Percentiles rank a stretch among this genome's conserved stretches.
Evolutionary conservation across 345 rosid genomes (phyloP).

Genomic region (Citrus medica): DNA sequence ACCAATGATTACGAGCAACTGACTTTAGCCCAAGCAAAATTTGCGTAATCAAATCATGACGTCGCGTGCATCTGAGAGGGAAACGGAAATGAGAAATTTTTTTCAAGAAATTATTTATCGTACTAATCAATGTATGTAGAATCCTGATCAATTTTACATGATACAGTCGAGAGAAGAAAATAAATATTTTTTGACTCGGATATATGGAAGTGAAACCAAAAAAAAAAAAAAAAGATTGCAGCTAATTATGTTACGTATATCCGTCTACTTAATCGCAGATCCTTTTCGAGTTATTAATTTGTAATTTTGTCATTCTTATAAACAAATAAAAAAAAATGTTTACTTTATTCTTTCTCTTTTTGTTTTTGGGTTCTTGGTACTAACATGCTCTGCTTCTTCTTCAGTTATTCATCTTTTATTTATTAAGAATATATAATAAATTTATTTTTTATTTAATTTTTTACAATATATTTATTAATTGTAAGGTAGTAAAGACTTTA

Average conservation of each 20-base stretch:
- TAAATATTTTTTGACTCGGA: neutral
- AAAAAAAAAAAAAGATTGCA: no score
- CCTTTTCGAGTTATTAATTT: neutral
- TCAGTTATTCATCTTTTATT: no score
- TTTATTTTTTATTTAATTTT: no score
- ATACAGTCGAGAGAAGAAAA: neutral
- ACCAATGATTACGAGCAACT: neutral
- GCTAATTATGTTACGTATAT: neutral
- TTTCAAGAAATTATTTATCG: neutral
- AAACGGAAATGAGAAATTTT: neutral
- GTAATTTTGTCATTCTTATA: rapidly evolving
- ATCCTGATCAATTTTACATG: neutral
- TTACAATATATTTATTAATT: no score
- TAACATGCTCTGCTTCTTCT: no score
- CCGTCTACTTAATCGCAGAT: neutral
- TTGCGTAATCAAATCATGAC: neutral
- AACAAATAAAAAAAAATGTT: no score
- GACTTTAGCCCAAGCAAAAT: neutral
- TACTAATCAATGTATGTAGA: neutral
- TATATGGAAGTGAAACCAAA: no score
- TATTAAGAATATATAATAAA: no score
- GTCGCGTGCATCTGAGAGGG: neutral
- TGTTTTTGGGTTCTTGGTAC: no score
- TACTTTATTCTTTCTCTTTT: no score
- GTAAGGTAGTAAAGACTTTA: no score